Evolutionary conservation across 345 rosid genomes (phyloP).

Genomic region (Physaria fendleri): DNA sequence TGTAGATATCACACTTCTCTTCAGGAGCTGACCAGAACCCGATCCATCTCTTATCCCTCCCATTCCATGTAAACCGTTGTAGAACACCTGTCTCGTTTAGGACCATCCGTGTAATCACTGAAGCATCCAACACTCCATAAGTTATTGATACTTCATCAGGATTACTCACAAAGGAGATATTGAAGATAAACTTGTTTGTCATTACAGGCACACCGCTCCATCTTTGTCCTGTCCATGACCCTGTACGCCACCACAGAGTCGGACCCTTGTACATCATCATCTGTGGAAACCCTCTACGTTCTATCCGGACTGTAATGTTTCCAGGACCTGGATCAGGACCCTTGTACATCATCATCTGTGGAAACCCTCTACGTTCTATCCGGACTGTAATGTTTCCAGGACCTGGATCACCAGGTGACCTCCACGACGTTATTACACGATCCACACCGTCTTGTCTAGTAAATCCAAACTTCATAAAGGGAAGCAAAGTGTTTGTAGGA

Average conservation of each 20-base stretch:
- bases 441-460: slow-evolving; percentile 30
- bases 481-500: slow-evolving; percentile 55
- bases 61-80: slow-evolving; percentile 48
- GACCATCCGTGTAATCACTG: slow-evolving; percentile 41
- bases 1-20: slow-evolving; percentile 57
- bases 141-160: slow-evolving; percentile 31
- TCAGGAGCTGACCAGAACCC: slow-evolving; percentile 41
- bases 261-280: slow-evolving; percentile 36
- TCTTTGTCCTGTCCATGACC: slow-evolving; percentile 55
- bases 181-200: slow-evolving; percentile 33
- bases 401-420: slow-evolving; percentile 42
- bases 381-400: slow-evolving; percentile 37
- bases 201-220: slow-evolving; percentile 71
- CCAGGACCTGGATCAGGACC: too few relatives aligned
- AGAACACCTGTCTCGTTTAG: slow-evolving; percentile 44
- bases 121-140: slow-evolving; percentile 28
- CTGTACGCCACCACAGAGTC: slow-evolving; percentile 39
- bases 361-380: slow-evolving; percentile 39
- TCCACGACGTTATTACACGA: slow-evolving; percentile 47
- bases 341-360: slow-evolving; percentile 44
- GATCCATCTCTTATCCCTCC: slow-evolving; percentile 36
- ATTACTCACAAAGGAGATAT: slow-evolving; percentile 20
- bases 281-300: slow-evolving; percentile 46
- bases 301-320: slow-evolving; percentile 34
- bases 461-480: slow-evolving; percentile 61